Base-by-base conservation (phyloP, 208 protist species). In the Trichomonas tenax region DNA sequence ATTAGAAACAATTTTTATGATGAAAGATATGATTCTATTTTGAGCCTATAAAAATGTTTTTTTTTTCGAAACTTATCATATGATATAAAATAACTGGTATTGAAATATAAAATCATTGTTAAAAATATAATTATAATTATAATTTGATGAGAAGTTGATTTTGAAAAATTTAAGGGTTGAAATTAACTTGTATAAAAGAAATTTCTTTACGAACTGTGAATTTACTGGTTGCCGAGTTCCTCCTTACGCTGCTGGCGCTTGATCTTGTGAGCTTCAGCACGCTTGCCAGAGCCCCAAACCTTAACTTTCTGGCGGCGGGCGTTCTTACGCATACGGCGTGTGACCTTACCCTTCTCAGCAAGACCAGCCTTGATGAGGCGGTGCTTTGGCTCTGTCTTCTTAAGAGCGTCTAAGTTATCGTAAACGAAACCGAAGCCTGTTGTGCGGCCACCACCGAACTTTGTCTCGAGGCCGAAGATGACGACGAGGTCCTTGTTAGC, bases 371-470 rank as follows among this genome's bases (percentile, higher is more conserved):
- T 97, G 63, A 98, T 97, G 96, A 99, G 98, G 97, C 99, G 98
- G 98, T 99, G 99, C 97, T 99, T 99, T 96, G 99, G 98, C 98
- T 99, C 99, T 97, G 98, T 98, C 97, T 98, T 98, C 98, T 99
- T 99, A 96, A 98, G 96, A 15, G 97, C 97, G 21, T 98, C 97
- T 14, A 98, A 4, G 58, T 97, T 98, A 97, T 99, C 99, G 98
- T 99, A 99, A 98, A 99, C 99, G 96, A 99, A 97, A 97, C 98
- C 98, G 97, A 99, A 99, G 97, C 99, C 99, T 96, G 98, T 99
- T 97, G 98, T 99, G 97, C 98, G 98, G 97, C 99, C 99, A 97
- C 99, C 99, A 97, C 99, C 99, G 97, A 99, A 99, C 96, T 99
- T 98, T 95, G 99, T 99, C 96, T 98, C 98, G 98, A 99, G 99